Conservation (phyloP, 495 filamentous ascomycete genomes). For the Symbiotaphrina buchneri region DNA sequence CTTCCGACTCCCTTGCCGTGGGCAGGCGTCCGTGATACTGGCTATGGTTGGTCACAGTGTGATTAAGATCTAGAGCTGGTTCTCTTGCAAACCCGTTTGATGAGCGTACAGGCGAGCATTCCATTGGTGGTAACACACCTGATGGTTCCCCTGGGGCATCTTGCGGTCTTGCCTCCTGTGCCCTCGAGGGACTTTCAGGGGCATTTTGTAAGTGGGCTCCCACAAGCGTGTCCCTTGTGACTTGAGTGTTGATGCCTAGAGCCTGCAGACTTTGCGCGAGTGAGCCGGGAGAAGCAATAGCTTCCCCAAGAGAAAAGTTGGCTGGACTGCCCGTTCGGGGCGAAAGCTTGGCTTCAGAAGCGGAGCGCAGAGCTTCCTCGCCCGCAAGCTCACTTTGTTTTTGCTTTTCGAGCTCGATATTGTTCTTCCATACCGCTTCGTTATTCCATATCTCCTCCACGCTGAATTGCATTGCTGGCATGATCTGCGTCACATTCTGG, state of each 20-base stretch:
- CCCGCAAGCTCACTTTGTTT: slow-evolving; percentile 7
- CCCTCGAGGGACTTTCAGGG: background rate
- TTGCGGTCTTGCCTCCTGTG: background rate
- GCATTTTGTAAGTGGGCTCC: no score
- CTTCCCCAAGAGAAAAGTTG: no score
- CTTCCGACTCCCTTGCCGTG: slow-evolving; percentile 2
- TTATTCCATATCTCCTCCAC: slow-evolving; percentile 62
- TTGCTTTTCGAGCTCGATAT: slow-evolving; percentile 30
- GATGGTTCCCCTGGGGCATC: background rate
- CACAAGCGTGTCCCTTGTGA: no score
- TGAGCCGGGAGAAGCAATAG: no score
- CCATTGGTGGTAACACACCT: background rate
- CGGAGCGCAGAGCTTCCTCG: background rate
- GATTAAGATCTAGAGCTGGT: no score
- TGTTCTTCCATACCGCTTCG: slow-evolving; percentile 43
- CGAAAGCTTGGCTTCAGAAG: slow-evolving; percentile 15
- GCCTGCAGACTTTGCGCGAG: no score
- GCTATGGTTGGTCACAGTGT: background rate
- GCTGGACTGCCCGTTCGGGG: slow-evolving; percentile 9
- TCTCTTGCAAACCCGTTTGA: no score
- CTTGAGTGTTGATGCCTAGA: no score
- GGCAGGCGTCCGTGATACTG: background rate
- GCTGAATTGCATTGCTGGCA: slow-evolving; percentile 64
- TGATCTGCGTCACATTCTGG: slow-evolving; percentile 56
- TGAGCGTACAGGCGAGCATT: no score